Base-by-base conservation (phyloP, 257 asterid species). In the Primulina huaijiensis region DNA sequence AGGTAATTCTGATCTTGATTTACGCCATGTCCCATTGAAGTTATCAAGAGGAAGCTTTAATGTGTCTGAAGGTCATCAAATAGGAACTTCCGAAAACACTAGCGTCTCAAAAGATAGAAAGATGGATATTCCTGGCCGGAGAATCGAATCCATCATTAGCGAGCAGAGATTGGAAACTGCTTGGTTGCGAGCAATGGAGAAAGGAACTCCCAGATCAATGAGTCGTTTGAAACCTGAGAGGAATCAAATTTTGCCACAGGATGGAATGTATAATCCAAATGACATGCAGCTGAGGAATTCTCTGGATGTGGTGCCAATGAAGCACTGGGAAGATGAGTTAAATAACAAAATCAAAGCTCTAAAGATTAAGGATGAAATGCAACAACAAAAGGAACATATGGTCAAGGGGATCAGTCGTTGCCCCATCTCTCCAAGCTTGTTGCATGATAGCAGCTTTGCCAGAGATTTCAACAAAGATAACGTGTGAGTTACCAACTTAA, bases 121-220 rank as follows among this genome's bases (percentile, higher is more conserved):
- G 72, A 58, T 85, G 5, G 84, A 81, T 40, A 73, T 78, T 70
- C 97, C 96, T 0, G 86, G 72, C 31, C 89, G 82, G 82, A 89
- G 97, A 75, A 85, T 89, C 35, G 96, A 94, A 67, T 89, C 97
- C 74, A 89, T 89, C 31, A 89, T 91, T 75, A 92, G 73, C 7
- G 97, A 89, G 76, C 99, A 91, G 81, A 84, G 92, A 71, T 50
- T 92, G 60, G 98, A 94, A 84, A 85, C 99, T 40, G 97, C 99
- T 1, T 87, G 99, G 98, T 77, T 94, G 76, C 98, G 88, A 73
- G 96, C 95, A 7, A 82, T 82, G 92, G 98, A 91, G 81, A 91
- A 88, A 76, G 86, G 92, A 71, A 83, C 93, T 21, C 88, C 93
- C 11, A 89, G 88, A 60, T 80, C 96, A 16, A 30, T 81, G 68